Percentiles rank a stretch among this genome's conserved stretches.
phyloP scores from a whole-genome alignment of 257 asterid species.

The Fraxinus quadrangulata region DNA sequence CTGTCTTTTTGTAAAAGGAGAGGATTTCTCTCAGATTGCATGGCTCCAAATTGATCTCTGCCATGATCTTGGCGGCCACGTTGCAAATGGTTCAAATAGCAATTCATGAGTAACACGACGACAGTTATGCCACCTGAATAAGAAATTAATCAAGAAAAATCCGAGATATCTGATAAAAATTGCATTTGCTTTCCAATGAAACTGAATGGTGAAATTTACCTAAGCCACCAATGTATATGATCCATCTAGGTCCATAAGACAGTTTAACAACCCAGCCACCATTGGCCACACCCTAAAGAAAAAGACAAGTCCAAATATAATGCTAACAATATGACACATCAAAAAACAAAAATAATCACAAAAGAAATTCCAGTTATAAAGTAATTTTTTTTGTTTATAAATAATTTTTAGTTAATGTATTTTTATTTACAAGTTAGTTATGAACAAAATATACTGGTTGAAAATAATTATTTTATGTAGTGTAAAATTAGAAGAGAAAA shows the following conservation, averaged over 20 bases:
- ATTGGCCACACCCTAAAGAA: constrained; percentile 47
- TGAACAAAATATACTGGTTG: too few relatives aligned
- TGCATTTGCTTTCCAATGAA: neutral
- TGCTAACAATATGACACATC: neutral
- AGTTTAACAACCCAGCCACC: constrained; percentile 53
- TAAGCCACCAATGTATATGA: constrained; percentile 56
- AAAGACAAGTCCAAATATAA: constrained; percentile 17
- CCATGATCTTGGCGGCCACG: constrained; percentile 30
- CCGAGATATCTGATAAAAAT: constrained; percentile 2
- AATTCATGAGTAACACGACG: constrained; percentile 44
- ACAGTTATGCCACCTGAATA: constrained; percentile 56
- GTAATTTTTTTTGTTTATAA: too few relatives aligned
- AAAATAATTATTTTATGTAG: too few relatives aligned
- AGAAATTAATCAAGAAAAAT: constrained; percentile 20
- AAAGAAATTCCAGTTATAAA: neutral
- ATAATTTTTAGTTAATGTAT: too few relatives aligned
- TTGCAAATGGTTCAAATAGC: constrained; percentile 33
- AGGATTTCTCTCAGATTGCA: constrained; percentile 51
- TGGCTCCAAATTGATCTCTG: constrained; percentile 34
- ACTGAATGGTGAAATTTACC: constrained; percentile 43
- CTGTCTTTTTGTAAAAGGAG: constrained; percentile 63
- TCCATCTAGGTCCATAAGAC: constrained; percentile 77
- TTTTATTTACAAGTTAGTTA: too few relatives aligned
- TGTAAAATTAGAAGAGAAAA: too few relatives aligned
- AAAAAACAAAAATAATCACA: neutral